Conservation (phyloP, 1,284 basidiomycete genomes). For the Amylostereum chailletii region DNA sequence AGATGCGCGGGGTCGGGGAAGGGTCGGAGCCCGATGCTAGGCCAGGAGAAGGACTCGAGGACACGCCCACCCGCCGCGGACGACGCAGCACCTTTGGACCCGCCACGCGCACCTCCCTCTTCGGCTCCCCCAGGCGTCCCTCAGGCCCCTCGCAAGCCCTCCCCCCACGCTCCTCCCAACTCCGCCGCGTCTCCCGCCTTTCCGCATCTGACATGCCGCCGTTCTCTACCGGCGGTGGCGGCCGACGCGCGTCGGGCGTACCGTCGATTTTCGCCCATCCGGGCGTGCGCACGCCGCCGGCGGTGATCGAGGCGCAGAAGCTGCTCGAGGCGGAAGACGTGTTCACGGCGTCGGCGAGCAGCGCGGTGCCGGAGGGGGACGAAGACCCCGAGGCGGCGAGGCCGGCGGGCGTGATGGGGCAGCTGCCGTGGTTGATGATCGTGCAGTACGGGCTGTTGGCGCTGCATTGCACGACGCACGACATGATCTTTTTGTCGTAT, state of each 20-base stretch:
- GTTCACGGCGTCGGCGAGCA: conserved; percentile 9
- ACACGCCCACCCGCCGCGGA: conserved; percentile 11
- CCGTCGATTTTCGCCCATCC: conserved; percentile 76
- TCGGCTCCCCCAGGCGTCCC: neutral
- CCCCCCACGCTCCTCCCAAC: no score
- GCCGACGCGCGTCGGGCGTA: conserved; percentile 41
- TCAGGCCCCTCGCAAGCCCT: neutral
- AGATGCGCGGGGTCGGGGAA: conserved; percentile 20
- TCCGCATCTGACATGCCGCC: neutral
- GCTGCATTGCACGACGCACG: conserved; percentile 76
- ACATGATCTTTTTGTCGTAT: conserved; percentile 78
- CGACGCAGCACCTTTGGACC: neutral
- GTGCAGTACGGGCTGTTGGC: conserved; percentile 74
- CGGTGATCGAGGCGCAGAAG: conserved; percentile 61
- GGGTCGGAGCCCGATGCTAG: conserved; percentile 25
- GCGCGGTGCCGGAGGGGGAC: conserved; percentile 1
- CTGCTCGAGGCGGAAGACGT: conserved; percentile 32
- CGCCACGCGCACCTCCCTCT: neutral
- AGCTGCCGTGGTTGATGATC: conserved; percentile 64
- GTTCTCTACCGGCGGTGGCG: no score
- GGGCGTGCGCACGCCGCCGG: conserved; percentile 66
- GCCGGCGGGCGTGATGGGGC: conserved; percentile 52
- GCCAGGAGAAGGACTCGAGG: conserved; percentile 18
- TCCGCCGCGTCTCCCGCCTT: neutral
- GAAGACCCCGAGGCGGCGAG: conserved; percentile 27